Evolutionary conservation across 2,329 filamentous ascomycete genomes (phyloP).

Genomic region (Uncinocarpus reesii): DNA sequence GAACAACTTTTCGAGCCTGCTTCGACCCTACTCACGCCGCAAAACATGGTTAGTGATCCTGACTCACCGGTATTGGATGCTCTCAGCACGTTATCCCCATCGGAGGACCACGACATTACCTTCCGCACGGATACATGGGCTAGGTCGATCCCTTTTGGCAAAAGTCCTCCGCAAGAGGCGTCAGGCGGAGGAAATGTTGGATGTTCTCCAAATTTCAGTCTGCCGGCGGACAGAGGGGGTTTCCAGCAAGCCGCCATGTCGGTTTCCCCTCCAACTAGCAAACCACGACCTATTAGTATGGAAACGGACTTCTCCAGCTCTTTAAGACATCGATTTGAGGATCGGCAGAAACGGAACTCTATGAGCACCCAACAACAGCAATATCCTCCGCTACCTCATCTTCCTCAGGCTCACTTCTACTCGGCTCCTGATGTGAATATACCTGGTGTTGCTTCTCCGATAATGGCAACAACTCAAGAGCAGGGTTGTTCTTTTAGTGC

Average conservation of each 20-base stretch:
- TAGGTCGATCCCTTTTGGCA: slow-evolving; percentile 36
- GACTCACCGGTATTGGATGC: slow-evolving; percentile 33
- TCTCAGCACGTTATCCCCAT: slow-evolving; percentile 26
- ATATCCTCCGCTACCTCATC: slow-evolving; percentile 54
- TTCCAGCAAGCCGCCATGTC: slow-evolving; percentile 36
- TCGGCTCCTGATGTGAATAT: slow-evolving; percentile 62
- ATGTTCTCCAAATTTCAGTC: slow-evolving; percentile 33
- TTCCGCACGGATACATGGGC: slow-evolving; percentile 37
- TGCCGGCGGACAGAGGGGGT: slow-evolving; percentile 29
- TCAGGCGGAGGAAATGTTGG: slow-evolving; percentile 28
- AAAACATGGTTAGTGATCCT: slow-evolving; percentile 22
- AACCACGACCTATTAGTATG: slow-evolving; percentile 36
- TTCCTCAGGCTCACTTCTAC: slow-evolving; percentile 68
- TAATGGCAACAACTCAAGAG: slow-evolving; percentile 2
- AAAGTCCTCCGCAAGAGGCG: slow-evolving; percentile 35
- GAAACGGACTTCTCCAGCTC: slow-evolving; percentile 29
- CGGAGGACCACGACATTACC: slow-evolving; percentile 27
- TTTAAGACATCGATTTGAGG: slow-evolving; percentile 30
- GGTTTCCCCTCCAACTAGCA: slow-evolving; percentile 33
- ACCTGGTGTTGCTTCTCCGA: slow-evolving; percentile 27
- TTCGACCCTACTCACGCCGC: slow-evolving; percentile 22
- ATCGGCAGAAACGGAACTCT: slow-evolving; percentile 33
- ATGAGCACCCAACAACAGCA: slow-evolving; percentile 29
- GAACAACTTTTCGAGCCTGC: slow-evolving; percentile 26
- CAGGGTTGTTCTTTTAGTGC: slow-evolving; percentile 65